Base-by-base conservation (phyloP, 2,329 filamentous ascomycete species). In the Coniochaeta ligniaria region DNA sequence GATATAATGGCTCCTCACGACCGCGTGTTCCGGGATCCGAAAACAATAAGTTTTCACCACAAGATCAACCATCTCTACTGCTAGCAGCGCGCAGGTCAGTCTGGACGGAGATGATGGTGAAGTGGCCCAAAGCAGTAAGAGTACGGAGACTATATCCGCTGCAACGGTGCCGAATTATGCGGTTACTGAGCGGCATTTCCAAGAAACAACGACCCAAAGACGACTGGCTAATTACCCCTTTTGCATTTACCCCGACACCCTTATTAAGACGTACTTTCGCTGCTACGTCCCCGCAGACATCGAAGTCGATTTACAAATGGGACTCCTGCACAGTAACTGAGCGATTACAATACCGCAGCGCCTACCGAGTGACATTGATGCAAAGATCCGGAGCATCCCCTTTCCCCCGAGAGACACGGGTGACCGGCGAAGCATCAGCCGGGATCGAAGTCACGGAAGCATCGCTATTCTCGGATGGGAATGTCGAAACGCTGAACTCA, bases 171-270 rank as follows among this genome's bases (percentile, higher is more conserved):
- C 54, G 54, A 9, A 22, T n/a, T 28, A 28, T 31, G 54, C 54
- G 31, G 35, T 22, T 1, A n/a, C 38, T 38, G 28, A 36, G 16
- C 20, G 54, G 31, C 17, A 14, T 38, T 36, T 20, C n/a, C 16
- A 55, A 9, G 16, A 12, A 22, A 9, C 12, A 35, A 31, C n/a
- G 3, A n/a, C 2, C 35, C 17, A 38, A 38, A 22, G 28, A 57
- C 28, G 35, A 28, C 28, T 57, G 54, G 54, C 54, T 57, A 57
- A 57, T 35, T 57, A 24, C 54, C 35, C 11, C 31, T n/a, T 36
- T 24, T 36, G 54, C 54, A 57, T 57, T 57, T 57, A 57, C 17
- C 54, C 54, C 35, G 54, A 35, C 54, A 12, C 31, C 54, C 54
- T 57, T 36, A 57, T 57, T 12, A 36, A 17, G 31, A 57, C n/a